Conservation (phyloP, 345 rosid genomes). For the Chamaenerion angustifolium region DNA sequence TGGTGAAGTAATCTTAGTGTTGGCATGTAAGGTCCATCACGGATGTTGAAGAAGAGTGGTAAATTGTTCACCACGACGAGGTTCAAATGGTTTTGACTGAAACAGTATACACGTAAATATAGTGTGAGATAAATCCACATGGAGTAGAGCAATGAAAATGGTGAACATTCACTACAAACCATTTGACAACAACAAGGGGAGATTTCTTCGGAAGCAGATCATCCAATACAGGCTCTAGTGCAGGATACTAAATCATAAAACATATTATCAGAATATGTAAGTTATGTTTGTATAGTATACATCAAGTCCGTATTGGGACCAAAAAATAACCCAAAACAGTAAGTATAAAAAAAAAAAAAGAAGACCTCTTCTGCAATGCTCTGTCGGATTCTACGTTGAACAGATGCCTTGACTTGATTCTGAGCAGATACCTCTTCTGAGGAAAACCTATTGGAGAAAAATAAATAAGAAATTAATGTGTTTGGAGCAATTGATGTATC, state of each 20-base stretch:
- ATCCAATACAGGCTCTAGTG: constrained; percentile 79
- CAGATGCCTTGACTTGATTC: constrained; percentile 98
- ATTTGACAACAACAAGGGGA: constrained; percentile 78
- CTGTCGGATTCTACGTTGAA: constrained; percentile 86
- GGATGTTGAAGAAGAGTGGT: constrained; percentile 86
- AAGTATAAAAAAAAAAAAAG: background rate
- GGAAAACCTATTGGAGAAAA: constrained; percentile 48
- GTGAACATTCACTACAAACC: constrained; percentile 28
- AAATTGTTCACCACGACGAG: constrained; percentile 84
- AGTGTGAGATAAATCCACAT: background rate
- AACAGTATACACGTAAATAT: constrained; percentile 7
- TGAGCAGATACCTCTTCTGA: constrained; percentile 87
- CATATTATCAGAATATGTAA: constrained; percentile 3
- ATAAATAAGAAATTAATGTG: too few species aligned
- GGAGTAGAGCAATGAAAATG: background rate
- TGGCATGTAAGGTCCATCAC: constrained; percentile 99
- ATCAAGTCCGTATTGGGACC: constrained; percentile 1
- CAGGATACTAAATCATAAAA: constrained; percentile 64
- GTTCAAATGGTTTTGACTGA: constrained; percentile 93
- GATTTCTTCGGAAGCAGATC: constrained; percentile 95
- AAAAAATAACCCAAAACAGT: constrained; percentile 1
- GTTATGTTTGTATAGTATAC: background rate
- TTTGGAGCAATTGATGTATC: too few species aligned
- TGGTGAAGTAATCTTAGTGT: constrained; percentile 92
- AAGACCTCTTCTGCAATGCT: constrained; percentile 92